Evolutionary conservation across 1,139 yeast species (phyloP).

Genomic region (Magnusiomyces fungicola): DNA sequence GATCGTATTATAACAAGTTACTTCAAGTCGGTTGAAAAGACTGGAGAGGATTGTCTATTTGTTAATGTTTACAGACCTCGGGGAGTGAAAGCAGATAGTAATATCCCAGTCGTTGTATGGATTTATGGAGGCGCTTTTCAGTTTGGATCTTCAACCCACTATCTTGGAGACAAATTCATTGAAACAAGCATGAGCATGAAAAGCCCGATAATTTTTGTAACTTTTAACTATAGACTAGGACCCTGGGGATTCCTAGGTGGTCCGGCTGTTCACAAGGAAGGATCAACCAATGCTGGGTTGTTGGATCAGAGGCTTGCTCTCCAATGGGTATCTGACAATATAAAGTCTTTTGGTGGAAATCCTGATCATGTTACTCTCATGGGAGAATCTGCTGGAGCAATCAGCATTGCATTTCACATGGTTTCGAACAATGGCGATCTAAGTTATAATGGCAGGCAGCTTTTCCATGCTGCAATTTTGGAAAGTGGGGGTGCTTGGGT

Average conservation of each 20-base stretch:
- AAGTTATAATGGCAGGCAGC: slow-evolving; percentile 15
- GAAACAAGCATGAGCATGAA: slow-evolving; percentile 18
- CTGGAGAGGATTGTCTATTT: slow-evolving; percentile 25
- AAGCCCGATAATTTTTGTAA: slow-evolving; percentile 17
- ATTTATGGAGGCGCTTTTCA: slow-evolving; percentile 30
- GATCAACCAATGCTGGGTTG: slow-evolving; percentile 25
- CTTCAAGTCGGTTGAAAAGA: slow-evolving; percentile 2
- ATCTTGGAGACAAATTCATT: slow-evolving; percentile 14
- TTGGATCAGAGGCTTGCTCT: slow-evolving; percentile 30
- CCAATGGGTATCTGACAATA: slow-evolving; percentile 30
- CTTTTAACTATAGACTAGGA: slow-evolving; percentile 26
- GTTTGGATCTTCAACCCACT: slow-evolving; percentile 20
- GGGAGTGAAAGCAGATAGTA: neutral
- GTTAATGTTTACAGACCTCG: slow-evolving; percentile 27
- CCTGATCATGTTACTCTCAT: slow-evolving; percentile 25
- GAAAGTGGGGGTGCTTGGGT: slow-evolving; percentile 20
- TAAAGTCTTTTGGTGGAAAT: slow-evolving; percentile 31
- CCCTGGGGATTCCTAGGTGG: slow-evolving; percentile 30
- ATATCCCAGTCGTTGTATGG: slow-evolving; percentile 26
- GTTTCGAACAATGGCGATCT: slow-evolving; percentile 17
- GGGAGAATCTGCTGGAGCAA: slow-evolving; percentile 33
- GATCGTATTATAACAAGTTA: neutral
- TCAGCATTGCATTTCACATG: slow-evolving; percentile 26
- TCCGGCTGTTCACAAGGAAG: slow-evolving; percentile 18
- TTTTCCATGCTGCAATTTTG: slow-evolving; percentile 26